phyloP scores from a whole-genome alignment of 148 eudicot genomes.

The Simmondsia chinensis region DNA sequence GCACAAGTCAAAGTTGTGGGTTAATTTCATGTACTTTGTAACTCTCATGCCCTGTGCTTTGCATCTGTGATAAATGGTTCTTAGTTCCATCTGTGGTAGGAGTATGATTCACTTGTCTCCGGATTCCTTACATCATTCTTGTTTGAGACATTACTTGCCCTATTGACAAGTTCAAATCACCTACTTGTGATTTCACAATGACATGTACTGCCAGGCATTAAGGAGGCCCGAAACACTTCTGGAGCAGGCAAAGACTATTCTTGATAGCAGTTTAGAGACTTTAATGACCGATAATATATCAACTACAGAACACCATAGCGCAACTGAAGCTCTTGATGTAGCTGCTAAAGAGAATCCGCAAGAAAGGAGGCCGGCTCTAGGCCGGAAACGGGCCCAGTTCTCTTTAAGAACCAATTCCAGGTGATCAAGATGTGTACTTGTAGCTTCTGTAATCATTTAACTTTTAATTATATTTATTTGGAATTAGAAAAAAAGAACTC shows the following conservation, averaged over 20 bases:
- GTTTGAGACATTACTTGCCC: neutral
- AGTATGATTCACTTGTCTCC: too few relatives aligned
- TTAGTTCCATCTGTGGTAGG: too few relatives aligned
- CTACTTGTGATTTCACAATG: neutral
- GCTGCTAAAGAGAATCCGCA: slow-evolving; percentile 19
- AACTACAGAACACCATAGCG: slow-evolving; percentile 4
- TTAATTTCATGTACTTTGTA: too few relatives aligned
- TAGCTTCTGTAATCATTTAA: too few relatives aligned
- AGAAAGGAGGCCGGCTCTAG: slow-evolving; percentile 49
- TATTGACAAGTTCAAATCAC: too few relatives aligned
- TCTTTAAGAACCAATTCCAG: slow-evolving; percentile 31
- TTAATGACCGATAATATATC: slow-evolving; percentile 12
- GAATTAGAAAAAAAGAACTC: too few relatives aligned
- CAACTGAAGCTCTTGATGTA: slow-evolving; percentile 7
- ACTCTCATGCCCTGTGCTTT: too few relatives aligned
- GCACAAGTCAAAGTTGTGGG: too few relatives aligned
- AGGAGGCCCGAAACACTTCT: slow-evolving; percentile 34
- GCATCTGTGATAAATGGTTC: too few relatives aligned
- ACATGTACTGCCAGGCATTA: slow-evolving; percentile 19
- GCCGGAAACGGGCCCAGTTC: slow-evolving; percentile 42
- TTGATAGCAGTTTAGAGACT: slow-evolving; percentile 26
- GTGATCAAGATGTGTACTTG: slow-evolving; percentile 10
- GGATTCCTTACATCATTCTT: neutral
- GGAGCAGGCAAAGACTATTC: slow-evolving; percentile 37
- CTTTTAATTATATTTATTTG: too few relatives aligned